Conservation (phyloP, 768 basidiomycete genomes). For the Lactarius psammicola region DNA sequence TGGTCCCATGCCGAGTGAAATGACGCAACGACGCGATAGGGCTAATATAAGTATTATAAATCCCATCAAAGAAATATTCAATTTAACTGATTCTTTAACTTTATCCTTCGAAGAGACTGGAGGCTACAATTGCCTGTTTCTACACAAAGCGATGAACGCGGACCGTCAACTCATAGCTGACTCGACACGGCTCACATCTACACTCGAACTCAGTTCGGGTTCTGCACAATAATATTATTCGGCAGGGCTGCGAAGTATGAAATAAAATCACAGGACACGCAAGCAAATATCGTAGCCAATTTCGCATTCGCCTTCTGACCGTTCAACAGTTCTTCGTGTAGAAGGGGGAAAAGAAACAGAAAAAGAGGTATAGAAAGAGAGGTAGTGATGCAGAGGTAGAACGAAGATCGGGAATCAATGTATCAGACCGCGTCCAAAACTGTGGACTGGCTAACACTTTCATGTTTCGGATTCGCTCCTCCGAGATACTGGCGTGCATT, state of each 20-base stretch:
- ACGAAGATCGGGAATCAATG: neutral
- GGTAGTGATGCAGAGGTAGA: neutral
- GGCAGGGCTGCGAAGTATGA: neutral
- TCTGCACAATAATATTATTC: neutral
- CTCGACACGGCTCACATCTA: neutral
- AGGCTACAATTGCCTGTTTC: neutral
- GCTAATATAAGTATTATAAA: neutral
- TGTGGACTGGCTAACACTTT: neutral
- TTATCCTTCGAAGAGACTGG: neutral
- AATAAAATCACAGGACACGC: neutral
- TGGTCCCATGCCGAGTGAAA: conserved; percentile 29
- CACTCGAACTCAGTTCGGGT: neutral
- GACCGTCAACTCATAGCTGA: neutral
- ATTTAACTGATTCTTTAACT: too few species aligned
- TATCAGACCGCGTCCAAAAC: neutral
- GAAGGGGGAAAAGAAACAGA: neutral
- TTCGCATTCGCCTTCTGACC: neutral
- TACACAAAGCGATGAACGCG: neutral
- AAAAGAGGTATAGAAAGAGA: neutral
- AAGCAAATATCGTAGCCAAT: neutral
- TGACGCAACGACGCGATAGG: neutral
- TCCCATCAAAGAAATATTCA: too few species aligned
- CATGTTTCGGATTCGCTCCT: neutral
- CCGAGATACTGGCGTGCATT: conserved; percentile 11
- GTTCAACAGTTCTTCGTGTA: neutral